Conservation (phyloP, 2,329 filamentous ascomycete species). For the Trichoderma sp. region DNA sequence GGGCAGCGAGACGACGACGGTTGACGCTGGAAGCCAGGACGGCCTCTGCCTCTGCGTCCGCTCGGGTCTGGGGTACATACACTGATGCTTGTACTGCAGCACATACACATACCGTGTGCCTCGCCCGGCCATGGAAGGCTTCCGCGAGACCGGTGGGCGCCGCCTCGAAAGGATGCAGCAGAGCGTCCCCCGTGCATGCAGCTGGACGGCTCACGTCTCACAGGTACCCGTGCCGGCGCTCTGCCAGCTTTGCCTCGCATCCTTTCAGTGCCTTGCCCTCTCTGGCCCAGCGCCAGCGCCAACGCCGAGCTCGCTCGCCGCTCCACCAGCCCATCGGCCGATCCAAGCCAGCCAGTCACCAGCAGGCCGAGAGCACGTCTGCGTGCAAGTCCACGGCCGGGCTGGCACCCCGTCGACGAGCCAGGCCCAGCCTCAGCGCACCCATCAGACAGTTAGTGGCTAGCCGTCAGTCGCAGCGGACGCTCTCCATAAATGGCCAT, state of each 20-base stretch:
- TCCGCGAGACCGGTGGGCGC: constrained; percentile 2
- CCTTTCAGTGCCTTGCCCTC: neutral
- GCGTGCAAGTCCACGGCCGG: neutral
- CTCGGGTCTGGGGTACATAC: neutral
- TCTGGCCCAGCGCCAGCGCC: constrained; percentile 17
- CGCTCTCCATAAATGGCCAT: constrained; percentile 13
- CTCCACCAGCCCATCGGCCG: constrained; percentile 20
- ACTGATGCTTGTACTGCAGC: too few relatives aligned
- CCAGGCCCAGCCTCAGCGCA: constrained; percentile 19
- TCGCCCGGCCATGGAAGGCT: neutral
- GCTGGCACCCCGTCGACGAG: neutral
- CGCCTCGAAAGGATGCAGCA: neutral
- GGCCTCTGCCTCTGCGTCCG: neutral
- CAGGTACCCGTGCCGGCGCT: constrained; percentile 11
- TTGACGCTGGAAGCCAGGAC: neutral
- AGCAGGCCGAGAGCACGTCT: neutral
- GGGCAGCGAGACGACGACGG: neutral
- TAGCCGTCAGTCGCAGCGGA: neutral
- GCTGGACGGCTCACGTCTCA: constrained; percentile 19
- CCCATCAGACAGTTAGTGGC: constrained; percentile 13
- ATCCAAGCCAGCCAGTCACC: constrained; percentile 19
- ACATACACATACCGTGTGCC: too few relatives aligned
- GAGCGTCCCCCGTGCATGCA: constrained; percentile 2
- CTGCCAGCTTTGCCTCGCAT: neutral
- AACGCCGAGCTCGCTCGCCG: constrained; percentile 24